Evolutionary conservation across 768 basidiomycete genomes (phyloP), one percentile per base, ranked within the genome.

Genomic region (Lentinula sp.): DNA sequence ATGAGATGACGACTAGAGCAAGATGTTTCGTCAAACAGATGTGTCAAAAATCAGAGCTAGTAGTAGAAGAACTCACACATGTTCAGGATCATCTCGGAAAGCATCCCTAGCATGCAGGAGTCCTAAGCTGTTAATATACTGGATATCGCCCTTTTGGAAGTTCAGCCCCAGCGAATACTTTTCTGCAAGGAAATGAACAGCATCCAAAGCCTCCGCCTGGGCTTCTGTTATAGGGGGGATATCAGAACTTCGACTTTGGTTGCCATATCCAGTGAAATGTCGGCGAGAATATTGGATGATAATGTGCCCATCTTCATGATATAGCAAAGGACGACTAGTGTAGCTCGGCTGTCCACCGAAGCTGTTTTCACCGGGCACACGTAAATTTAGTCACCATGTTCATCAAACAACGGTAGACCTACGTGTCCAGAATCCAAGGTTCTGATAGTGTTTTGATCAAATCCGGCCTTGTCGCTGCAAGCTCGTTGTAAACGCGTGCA

Each of bases 121-220:
- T 0, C 77, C 73, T 63, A 80, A 62, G 61, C 74, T 78, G 63
- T 79, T 80, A 68, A 80, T 78, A 65, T 79, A 80, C 63, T 80
- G 79, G 37, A 80, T 78, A 62, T 80, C 79, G 42, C 79, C 79
- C 63, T 79, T 80, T 65, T 77, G 71, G 70, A 80, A 78, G 57
- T 79, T 79, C 60, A 79, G 69, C 4, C 68, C 75, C 2, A 80
- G 69, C 34, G 74, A 73, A 63, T 74, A 75, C 59, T 77, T 77
- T 63, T 79, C 76, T 1, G 76, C 78, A 13, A 76, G 61, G 65
- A 77, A 80, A 60, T 79, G 79, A 32, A 80, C 63, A 1, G 74
- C 74, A 61, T 80, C 79, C 15, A 80, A 67, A 7, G 79, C 79
- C 62, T 80, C 79, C 6, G 79, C 79, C 59, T 80, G 79, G n/a